These are phyloP conservation scores for Mrakiaceae sp. DNA, from an alignment of 1,284 basidiomycete species.

Conservation along the genomic window DNA sequence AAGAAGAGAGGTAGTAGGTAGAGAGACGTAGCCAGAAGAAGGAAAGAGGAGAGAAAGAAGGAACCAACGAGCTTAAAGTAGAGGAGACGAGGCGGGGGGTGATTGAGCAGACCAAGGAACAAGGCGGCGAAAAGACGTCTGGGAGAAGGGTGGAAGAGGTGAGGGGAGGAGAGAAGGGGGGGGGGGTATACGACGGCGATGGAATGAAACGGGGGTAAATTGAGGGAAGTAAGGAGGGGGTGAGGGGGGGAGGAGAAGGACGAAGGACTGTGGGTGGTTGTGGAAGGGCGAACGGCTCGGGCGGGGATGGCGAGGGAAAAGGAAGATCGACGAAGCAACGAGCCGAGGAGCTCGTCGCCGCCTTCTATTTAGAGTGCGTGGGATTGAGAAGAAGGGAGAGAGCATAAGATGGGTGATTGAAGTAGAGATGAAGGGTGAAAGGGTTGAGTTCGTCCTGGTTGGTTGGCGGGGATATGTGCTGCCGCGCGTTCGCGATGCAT, in stretches of 20 bases:
- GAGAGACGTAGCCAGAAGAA: too few species aligned
- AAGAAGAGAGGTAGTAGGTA: not conserved
- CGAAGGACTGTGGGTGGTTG: not conserved
- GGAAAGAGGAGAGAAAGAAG: not conserved
- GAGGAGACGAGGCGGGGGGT: too few species aligned
- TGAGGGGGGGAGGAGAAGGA: not conserved
- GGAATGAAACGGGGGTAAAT: not conserved
- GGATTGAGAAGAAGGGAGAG: not conserved
- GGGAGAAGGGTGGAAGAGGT: not conserved
- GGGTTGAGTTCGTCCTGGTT: not conserved
- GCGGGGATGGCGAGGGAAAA: not conserved
- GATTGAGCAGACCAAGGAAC: not conserved
- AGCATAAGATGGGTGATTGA: not conserved
- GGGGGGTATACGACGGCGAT: not conserved
- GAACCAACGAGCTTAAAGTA: too few species aligned
- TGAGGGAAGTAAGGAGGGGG: not conserved
- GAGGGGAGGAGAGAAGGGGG: not conserved
- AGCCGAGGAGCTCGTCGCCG: too few species aligned
- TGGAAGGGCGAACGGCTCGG: not conserved
- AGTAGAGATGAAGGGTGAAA: not conserved
- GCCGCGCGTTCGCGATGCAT: not conserved
- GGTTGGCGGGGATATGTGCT: not conserved
- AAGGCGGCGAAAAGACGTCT: not conserved
- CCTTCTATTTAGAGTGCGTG: too few species aligned
- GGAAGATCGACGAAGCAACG: not conserved